phyloP scores from a whole-genome alignment of 2,329 filamentous ascomycete genomes.

The Fusarium pseudonygamai region DNA sequence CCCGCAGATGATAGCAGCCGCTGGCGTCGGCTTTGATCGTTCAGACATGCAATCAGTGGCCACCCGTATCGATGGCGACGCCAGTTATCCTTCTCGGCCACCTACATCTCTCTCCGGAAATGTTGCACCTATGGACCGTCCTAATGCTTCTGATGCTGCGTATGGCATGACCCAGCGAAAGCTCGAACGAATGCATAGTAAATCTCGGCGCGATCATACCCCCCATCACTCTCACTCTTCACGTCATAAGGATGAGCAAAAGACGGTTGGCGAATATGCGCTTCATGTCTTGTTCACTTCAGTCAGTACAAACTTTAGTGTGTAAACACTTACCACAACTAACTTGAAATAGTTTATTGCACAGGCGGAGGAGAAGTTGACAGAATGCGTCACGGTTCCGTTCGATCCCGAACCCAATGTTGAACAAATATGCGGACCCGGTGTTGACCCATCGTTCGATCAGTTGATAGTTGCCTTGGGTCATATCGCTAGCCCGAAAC shows the following conservation, averaged over 20 bases:
- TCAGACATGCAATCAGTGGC: conserved; percentile 59
- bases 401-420: conserved; percentile 85
- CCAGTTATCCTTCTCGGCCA: conserved; percentile 52
- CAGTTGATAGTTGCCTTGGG: conserved; percentile 93
- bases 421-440: conserved; percentile 89
- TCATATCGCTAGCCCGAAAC: conserved; percentile 92
- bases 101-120: conserved; percentile 59
- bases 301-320: conserved; percentile 56
- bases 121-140: conserved; percentile 53
- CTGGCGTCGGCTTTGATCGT: conserved; percentile 65
- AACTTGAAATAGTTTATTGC: conserved; percentile 76
- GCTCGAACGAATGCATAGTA: conserved; percentile 71
- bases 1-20: conserved; percentile 82
- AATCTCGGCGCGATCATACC: conserved; percentile 74
- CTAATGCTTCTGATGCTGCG: conserved; percentile 56
- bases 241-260: conserved; percentile 77
- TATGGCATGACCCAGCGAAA: conserved; percentile 61
- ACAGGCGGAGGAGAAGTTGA: conserved; percentile 96
- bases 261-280: conserved; percentile 97
- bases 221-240: conserved; percentile 83
- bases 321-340: conserved; percentile 9
- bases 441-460: conserved; percentile 88
- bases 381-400: conserved; percentile 82
- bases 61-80: conserved; percentile 57
- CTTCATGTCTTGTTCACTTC: conserved; percentile 96